Percentiles rank a stretch among this genome's conserved stretches.
Evolutionary conservation across 345 rosid genomes (phyloP).

Genomic region (Hypericum perforatum): DNA sequence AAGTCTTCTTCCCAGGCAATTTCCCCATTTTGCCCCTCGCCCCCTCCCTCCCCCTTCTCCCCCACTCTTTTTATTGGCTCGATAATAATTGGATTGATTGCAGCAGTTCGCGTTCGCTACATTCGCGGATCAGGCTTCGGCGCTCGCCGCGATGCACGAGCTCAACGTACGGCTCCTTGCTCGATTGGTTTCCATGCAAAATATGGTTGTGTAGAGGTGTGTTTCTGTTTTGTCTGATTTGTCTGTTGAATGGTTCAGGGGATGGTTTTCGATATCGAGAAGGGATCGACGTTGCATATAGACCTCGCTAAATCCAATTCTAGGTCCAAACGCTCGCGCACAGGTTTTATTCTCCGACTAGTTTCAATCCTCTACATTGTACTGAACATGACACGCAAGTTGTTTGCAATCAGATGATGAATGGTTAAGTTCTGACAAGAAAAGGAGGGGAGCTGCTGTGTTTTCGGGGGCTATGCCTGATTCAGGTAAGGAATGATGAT

Average conservation of each 20-base stretch:
- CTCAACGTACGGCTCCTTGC: constrained; percentile 47
- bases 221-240: not conserved
- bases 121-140: constrained; percentile 64
- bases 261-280: constrained; percentile 86
- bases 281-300: constrained; percentile 61
- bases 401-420: constrained; percentile 39
- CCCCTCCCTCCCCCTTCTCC: too few relatives aligned
- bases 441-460: constrained; percentile 30
- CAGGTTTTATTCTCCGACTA: constrained; percentile 29
- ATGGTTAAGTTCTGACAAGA: constrained; percentile 49
- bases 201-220: not conserved
- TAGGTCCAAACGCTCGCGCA: constrained; percentile 67
- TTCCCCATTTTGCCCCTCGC: too few relatives aligned
- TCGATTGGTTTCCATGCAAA: not conserved
- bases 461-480: constrained; percentile 30
- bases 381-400: constrained; percentile 5
- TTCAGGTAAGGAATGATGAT: constrained; percentile 36
- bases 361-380: constrained; percentile 9
- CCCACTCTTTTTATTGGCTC: not conserved
- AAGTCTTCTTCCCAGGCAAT: too few relatives aligned
- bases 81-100: constrained; percentile 15
- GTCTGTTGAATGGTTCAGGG: constrained; percentile 38
- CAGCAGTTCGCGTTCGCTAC: constrained; percentile 89
- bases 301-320: constrained; percentile 92
- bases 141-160: constrained; percentile 62